Conservation (phyloP, 306 rosid species). For the Castanea mollissima region DNA sequence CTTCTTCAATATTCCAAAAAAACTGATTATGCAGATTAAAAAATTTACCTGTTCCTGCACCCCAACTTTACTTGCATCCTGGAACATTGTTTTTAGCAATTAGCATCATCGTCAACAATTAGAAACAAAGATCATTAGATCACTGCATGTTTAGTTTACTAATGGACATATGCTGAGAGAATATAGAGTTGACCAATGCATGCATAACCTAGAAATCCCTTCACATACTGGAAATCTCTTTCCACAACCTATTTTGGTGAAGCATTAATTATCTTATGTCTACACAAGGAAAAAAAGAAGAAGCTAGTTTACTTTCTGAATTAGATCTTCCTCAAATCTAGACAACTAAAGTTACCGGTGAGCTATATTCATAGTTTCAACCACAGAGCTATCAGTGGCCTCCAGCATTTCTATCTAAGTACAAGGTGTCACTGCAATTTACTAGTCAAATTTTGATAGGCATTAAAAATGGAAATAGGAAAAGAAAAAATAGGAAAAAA, state of each 20-base stretch:
- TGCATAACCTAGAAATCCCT: too few species aligned
- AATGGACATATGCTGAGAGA: too few species aligned
- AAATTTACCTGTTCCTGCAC: conserved; percentile 62
- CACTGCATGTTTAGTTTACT: too few species aligned
- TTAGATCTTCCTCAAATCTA: background rate
- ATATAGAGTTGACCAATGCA: too few species aligned
- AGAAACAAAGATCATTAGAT: background rate
- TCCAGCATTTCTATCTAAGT: background rate
- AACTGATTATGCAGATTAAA: background rate
- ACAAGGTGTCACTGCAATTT: background rate
- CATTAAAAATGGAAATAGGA: too few species aligned
- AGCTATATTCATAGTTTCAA: background rate
- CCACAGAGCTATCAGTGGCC: background rate
- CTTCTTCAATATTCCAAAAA: background rate
- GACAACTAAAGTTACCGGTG: background rate
- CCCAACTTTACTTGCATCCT: conserved; percentile 48
- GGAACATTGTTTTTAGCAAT: conserved; percentile 19
- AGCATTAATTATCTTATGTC: background rate
- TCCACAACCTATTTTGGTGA: too few species aligned
- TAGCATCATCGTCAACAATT: conserved; percentile 16
- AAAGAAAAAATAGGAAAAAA: too few species aligned
- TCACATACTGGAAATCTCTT: too few species aligned
- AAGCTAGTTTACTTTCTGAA: too few species aligned
- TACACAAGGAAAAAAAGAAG: background rate
- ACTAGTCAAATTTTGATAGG: too few species aligned